phyloP scores from a whole-genome alignment of 1,139 yeast genomes.

The Kodamaea suecica region DNA sequence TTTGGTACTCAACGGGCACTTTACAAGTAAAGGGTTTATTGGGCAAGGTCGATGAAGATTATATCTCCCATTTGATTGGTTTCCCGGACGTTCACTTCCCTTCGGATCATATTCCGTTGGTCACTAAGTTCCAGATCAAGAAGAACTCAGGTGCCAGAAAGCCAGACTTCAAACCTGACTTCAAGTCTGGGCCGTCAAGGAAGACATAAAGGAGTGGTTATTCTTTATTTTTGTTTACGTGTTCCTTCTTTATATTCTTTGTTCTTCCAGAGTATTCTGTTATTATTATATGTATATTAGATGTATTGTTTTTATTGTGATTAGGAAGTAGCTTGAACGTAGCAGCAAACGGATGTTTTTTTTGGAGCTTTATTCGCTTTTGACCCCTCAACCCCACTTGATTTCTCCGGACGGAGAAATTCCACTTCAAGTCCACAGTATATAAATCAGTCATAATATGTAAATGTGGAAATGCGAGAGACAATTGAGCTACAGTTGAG shows the following conservation, averaged over 20 bases:
- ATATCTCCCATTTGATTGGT: constrained; percentile 76
- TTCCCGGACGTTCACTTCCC: constrained; percentile 94
- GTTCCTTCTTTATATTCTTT: constrained; percentile 2
- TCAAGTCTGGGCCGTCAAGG: constrained; percentile 48
- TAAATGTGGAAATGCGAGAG: no score
- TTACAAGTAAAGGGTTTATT: constrained; percentile 81
- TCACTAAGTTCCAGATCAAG: constrained; percentile 72
- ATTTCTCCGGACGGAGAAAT: no score
- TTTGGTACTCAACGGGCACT: constrained; percentile 84
- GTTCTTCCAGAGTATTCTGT: constrained; percentile 1
- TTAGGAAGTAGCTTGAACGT: neutral
- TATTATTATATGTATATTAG: constrained; percentile 2
- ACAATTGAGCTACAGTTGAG: no score
- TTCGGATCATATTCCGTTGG: constrained; percentile 87
- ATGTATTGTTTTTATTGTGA: neutral
- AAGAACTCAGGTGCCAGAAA: constrained; percentile 35
- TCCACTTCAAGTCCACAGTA: no score
- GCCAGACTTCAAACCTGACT: constrained; percentile 52
- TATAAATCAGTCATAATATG: no score
- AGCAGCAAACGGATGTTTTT: neutral
- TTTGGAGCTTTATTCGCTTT: neutral
- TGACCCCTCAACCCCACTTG: no score
- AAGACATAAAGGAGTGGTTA: constrained; percentile 40
- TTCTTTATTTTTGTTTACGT: constrained; percentile 7
- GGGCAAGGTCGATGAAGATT: constrained; percentile 79